Conservation (phyloP, 176 grass and related monocot genomes). For the Elymus sibiricus region DNA sequence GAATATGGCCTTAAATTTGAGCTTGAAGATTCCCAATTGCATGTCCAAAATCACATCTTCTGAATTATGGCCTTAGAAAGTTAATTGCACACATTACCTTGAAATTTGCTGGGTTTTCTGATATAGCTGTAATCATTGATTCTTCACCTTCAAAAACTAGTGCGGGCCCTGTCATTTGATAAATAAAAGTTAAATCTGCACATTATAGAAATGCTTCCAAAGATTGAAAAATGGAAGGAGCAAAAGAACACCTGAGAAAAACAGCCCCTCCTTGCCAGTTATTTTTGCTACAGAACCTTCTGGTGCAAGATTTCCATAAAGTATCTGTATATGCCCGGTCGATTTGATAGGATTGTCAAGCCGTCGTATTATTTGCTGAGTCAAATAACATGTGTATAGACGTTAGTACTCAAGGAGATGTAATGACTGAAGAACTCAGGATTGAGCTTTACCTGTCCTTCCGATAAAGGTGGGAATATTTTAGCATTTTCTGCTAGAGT, state of each 20-base stretch:
- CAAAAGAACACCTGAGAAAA: slow-evolving; percentile 76
- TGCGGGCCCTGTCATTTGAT: slow-evolving; percentile 61
- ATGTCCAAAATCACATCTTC: background rate
- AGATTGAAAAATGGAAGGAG: slow-evolving; percentile 24
- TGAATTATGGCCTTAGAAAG: background rate
- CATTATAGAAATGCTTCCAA: slow-evolving; percentile 14
- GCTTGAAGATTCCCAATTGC: background rate
- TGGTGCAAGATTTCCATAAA: slow-evolving; percentile 96
- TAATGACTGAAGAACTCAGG: slow-evolving; percentile 4
- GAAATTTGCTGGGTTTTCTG: slow-evolving; percentile 74
- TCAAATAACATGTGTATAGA: background rate
- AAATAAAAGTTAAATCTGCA: slow-evolving; percentile 24
- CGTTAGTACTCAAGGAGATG: slow-evolving; percentile 12
- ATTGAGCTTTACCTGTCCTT: slow-evolving; percentile 74
- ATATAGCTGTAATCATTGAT: slow-evolving; percentile 84
- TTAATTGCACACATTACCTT: slow-evolving; percentile 45
- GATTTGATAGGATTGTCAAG: slow-evolving; percentile 91
- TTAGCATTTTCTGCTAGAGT: slow-evolving; percentile 90
- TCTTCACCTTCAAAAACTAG: slow-evolving; percentile 99
- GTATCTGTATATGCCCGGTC: slow-evolving; percentile 99
- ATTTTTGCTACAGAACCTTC: slow-evolving; percentile 99
- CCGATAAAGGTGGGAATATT: slow-evolving; percentile 71
- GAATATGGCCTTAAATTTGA: background rate
- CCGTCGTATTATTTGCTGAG: slow-evolving; percentile 89
- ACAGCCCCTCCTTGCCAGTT: slow-evolving; percentile 97